Evolutionary conservation across 192 early-diverging fungal species (phyloP), one percentile per base, ranked within the genome.

Genomic region (Chytriomyces confervae): DNA sequence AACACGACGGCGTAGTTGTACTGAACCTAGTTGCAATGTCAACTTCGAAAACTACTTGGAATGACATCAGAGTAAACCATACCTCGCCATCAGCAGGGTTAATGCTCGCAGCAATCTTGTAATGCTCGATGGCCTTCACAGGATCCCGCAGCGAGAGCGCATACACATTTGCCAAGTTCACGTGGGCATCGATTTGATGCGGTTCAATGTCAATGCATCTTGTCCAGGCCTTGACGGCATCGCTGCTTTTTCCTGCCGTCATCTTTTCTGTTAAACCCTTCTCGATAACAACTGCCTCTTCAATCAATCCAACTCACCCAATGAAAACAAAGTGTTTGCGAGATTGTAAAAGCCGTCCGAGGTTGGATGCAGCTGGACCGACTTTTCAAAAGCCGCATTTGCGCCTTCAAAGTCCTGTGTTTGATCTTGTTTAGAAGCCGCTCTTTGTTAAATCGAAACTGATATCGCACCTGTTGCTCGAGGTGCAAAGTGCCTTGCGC

Each of bases 101-200:
- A 43, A 94, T 79, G 47, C 83, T 81, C 3, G 86, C 65, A 1
- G 93, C 93, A 23, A 85, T 78, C 66, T 86, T 75, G 75, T 91
- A 83, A 70, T 91, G 87, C 16, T 43, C 67, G 5, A 93, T 65
- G 0, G 91, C 89, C 61, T 63, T 76, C 7, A 76, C 62, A 8
- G 76, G 36, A 57, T 91, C 84, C 48, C 84, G 84, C 23, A 91
- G 75, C 46, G 85, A 79, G 11, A 84, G 49, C 9, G 84, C 82
- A 67, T 89, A 86, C 8, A 86, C 78, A 50, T 91, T 91, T 7
- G 91, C 93, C 49, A 91, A 70, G 75, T 93, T 94, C 67, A 91
- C 90, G 67, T 91, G 90, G 3, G 89, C 91, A 77, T 94, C 93
- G 0, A 87, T 79, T 13, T 85, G 80, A 45, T 74, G 67, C 0